phyloP scores from a whole-genome alignment of 441 rosid genomes.

The Rhodomyrtus psidioides region DNA sequence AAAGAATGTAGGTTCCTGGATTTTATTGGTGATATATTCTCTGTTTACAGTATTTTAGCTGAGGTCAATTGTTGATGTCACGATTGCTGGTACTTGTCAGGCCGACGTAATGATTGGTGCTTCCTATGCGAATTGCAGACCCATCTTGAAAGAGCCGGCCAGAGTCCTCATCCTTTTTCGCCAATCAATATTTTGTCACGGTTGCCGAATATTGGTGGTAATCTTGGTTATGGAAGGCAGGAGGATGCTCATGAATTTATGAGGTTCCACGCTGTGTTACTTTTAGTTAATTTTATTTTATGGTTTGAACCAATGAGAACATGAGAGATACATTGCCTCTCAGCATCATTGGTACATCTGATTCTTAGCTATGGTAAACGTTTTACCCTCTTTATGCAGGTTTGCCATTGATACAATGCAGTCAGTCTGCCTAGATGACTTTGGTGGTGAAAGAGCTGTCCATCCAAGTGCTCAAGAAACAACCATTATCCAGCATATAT shows the following conservation, averaged over 20 bases:
- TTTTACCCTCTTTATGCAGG: conserved; percentile 27
- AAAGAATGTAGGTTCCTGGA: conserved; percentile 49
- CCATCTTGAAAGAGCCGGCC: conserved; percentile 73
- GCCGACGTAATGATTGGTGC: conserved; percentile 88
- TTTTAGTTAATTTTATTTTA: background rate
- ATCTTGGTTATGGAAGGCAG: conserved; percentile 95
- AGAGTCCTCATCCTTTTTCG: conserved; percentile 63
- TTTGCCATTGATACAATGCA: conserved; percentile 94
- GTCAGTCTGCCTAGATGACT: conserved; percentile 89
- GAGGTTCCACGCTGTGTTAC: conserved; percentile 43
- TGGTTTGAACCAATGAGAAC: background rate
- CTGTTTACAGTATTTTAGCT: background rate
- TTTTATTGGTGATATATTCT: background rate
- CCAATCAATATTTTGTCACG: conserved; percentile 78
- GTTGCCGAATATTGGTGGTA: conserved; percentile 85
- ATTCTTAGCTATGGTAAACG: background rate
- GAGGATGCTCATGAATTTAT: conserved; percentile 99
- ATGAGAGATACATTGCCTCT: background rate
- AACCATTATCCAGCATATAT: conserved; percentile 84
- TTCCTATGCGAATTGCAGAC: conserved; percentile 77
- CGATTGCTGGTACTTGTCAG: conserved; percentile 23
- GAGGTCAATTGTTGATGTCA: background rate
- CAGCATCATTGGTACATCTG: background rate
- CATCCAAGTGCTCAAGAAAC: conserved; percentile 69
- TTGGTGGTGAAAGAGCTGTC: conserved; percentile 90